Percentiles rank a stretch among this genome's conserved stretches.
These are phyloP conservation scores for Euphorbia schlechtendalii DNA, from an alignment of 441 rosid genomes.

Conservation along the genomic window DNA sequence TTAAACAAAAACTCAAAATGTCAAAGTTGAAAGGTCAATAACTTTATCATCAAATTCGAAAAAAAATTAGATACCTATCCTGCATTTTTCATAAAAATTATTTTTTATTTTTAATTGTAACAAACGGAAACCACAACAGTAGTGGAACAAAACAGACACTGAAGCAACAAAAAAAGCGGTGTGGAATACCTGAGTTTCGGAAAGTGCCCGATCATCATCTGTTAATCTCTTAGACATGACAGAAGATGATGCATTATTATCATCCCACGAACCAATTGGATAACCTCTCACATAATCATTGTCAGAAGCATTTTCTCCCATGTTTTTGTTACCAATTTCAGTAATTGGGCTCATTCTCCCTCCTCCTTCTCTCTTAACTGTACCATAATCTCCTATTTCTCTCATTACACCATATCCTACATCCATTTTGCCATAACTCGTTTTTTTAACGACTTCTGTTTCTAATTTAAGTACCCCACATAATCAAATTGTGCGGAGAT, in stretches of 20 bases:
- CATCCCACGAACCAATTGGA: slow-evolving; percentile 46
- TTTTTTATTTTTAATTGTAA: no score
- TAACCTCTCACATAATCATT: slow-evolving; percentile 29
- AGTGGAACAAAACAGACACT: no score
- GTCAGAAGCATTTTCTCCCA: slow-evolving; percentile 21
- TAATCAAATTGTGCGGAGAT: background rate
- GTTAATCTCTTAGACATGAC: slow-evolving; percentile 34
- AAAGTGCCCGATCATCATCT: no score
- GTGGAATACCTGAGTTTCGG: slow-evolving; percentile 40
- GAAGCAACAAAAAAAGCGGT: no score
- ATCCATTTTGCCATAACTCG: slow-evolving; percentile 14
- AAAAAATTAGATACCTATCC: no score
- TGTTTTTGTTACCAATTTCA: slow-evolving; percentile 39
- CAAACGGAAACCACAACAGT: no score
- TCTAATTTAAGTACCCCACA: no score
- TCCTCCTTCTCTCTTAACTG: slow-evolving; percentile 29
- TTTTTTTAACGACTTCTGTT: slow-evolving; percentile 12
- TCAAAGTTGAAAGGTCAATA: no score
- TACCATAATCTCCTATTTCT: slow-evolving; percentile 50
- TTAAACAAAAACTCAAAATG: no score
- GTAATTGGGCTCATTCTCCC: slow-evolving; percentile 43
- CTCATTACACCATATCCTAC: slow-evolving; percentile 62
- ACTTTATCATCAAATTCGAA: no score
- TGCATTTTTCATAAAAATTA: no score
- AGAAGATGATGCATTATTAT: slow-evolving; percentile 5